These are phyloP conservation scores for Pleurotus salmoneostramineus DNA, from an alignment of 768 basidiomycete genomes.

Conservation along the genomic window DNA sequence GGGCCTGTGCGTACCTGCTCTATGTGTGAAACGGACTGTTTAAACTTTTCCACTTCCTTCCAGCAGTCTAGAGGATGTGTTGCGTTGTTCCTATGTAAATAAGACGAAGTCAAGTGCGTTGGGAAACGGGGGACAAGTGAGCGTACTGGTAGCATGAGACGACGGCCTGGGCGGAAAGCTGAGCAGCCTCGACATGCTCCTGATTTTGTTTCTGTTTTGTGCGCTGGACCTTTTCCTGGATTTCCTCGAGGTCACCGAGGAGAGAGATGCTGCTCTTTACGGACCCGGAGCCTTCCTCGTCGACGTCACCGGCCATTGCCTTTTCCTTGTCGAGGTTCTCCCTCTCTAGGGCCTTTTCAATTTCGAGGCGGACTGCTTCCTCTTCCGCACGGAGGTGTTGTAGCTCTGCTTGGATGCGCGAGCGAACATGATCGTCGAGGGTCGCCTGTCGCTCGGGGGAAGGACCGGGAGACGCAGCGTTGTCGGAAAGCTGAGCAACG, in stretches of 20 bases:
- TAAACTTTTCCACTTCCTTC: conserved; percentile 70
- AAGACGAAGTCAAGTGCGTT: not conserved
- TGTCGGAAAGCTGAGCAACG: conserved; percentile 73
- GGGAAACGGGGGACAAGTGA: not conserved
- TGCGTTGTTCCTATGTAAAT: conserved; percentile 35
- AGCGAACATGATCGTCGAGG: conserved; percentile 70
- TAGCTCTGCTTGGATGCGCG: conserved; percentile 69
- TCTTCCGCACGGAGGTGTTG: conserved; percentile 65
- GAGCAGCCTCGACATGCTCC: conserved; percentile 51
- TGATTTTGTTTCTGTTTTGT: conserved; percentile 57
- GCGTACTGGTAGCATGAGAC: conserved; percentile 73
- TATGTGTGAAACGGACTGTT: conserved; percentile 57
- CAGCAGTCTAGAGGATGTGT: conserved; percentile 67
- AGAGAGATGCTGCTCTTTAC: conserved; percentile 60
- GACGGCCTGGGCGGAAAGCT: conserved; percentile 53
- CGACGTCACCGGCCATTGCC: conserved; percentile 40
- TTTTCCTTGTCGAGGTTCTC: conserved; percentile 83
- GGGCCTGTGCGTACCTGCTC: conserved; percentile 56
- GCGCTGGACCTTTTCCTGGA: conserved; percentile 67
- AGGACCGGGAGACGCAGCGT: conserved; percentile 52
- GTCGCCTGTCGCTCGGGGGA: conserved; percentile 67
- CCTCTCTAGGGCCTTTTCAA: conserved; percentile 77
- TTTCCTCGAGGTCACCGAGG: conserved; percentile 72
- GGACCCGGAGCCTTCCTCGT: conserved; percentile 29
- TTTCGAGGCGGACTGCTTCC: conserved; percentile 63